Percentiles rank a stretch among this genome's conserved stretches.
Conservation (phyloP, 352 stramenopile species). For the Pythium brachiatum region DNA sequence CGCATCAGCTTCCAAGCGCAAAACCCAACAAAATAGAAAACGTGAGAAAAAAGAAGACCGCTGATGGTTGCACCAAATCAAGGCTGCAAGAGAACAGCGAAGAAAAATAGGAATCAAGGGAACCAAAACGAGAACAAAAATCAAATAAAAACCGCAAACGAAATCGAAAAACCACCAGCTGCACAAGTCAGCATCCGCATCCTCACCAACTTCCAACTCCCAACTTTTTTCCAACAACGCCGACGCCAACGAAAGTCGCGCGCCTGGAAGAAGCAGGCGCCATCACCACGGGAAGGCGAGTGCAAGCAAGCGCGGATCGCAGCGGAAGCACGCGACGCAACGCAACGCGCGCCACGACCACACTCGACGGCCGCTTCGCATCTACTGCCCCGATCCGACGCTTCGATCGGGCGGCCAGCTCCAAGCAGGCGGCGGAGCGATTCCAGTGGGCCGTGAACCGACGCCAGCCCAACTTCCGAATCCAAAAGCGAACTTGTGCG, state of each 20-base stretch:
- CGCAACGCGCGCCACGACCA: neutral
- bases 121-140: neutral
- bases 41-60: neutral
- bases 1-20: neutral
- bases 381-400: neutral
- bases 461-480: neutral
- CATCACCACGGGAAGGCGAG: neutral
- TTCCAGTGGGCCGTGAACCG: neutral
- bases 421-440: too few relatives aligned
- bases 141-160: neutral
- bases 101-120: neutral
- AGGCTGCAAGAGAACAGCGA: neutral
- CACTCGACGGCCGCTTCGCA: neutral
- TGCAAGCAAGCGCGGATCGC: neutral
- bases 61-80: neutral
- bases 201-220: neutral
- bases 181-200: neutral
- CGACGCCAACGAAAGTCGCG: constrained; percentile 2
- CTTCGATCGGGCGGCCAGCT: neutral
- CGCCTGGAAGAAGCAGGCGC: neutral
- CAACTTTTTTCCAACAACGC: neutral
- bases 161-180: neutral
- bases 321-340: constrained; percentile 1
- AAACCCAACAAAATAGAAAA: constrained; percentile 1
- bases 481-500: neutral